Evolutionary conservation across 768 basidiomycete genomes (phyloP), one percentile per base, ranked within the genome.

Genomic region (Porpolomopsis calyptriformis): DNA sequence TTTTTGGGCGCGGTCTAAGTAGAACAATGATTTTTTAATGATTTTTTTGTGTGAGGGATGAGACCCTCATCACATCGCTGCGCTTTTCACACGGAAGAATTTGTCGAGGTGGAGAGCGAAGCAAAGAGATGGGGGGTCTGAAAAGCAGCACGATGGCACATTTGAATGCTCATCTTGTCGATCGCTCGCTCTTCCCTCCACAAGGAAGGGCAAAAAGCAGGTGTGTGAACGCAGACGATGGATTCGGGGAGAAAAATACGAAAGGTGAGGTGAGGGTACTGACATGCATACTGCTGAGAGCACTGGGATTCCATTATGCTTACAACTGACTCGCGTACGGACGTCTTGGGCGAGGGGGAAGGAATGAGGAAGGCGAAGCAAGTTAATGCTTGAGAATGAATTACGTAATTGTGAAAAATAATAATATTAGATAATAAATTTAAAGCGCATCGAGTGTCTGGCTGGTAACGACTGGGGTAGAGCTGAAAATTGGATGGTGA

Each of bases 1-100:
- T 78, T 96, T 98, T 77, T 96, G 93, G 36, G 93, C 88, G 63
- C 94, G 89, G 71, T 80, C 91, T 93, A 56, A 48, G 44, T 41
- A 36, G 24, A 43, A 40, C 47, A 57, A 45, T 46, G 48, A 46
- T 23, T 37, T 16, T 16, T 7, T 25, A 20, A 20, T 18, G 9
- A 37, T 26, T 8, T 14, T 9, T 23, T n/a, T 38, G 18, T 20
- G n/a, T 16, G 11, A 29, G 29, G 20, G 27, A 44, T 8, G 36
- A 19, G 11, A 4, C 10, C 19, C 11, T 7, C 10, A 14, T 4
- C 43, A n/a, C 43, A 43, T 18, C 20, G 16, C 40, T 14, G 24
- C 18, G 34, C 11, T 23, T n/a, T 49, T 38, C 20, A 29, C 40
- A 49, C n/a, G n/a, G n/a, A n/a, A n/a, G n/a, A 51, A 54, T 46